Conservation (phyloP, 2,329 filamentous ascomycete species). For the Aureobasidium musti region DNA sequence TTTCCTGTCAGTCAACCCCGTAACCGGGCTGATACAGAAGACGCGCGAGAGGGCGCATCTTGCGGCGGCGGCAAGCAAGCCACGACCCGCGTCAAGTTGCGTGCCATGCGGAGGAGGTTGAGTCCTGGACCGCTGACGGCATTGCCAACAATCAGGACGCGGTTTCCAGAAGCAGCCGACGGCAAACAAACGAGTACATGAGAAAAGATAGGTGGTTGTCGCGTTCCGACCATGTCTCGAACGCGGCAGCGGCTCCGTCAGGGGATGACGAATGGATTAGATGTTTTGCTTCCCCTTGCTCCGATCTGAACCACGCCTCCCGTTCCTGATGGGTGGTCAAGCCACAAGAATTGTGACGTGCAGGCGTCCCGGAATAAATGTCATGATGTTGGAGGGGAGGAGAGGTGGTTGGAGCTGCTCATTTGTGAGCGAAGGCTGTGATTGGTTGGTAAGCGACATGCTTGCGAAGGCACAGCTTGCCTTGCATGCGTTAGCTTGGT, state of each 20-base stretch:
- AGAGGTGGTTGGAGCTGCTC: conserved; percentile 28
- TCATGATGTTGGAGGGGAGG: conserved; percentile 18
- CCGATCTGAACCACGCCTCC: conserved; percentile 22
- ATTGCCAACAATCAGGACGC: conserved; percentile 2
- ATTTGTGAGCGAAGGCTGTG: conserved; percentile 19
- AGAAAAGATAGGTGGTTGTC: background rate
- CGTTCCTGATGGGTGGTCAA: conserved; percentile 19
- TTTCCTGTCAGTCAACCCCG: conserved; percentile 26
- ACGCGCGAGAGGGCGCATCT: conserved; percentile 22
- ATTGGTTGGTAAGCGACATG: conserved; percentile 25
- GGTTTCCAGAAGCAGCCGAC: conserved; percentile 1
- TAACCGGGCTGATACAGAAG: conserved; percentile 26
- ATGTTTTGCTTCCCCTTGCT: conserved; percentile 28
- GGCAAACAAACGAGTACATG: conserved; percentile 6
- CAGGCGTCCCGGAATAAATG: conserved; percentile 20
- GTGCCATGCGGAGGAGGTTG: conserved; percentile 4
- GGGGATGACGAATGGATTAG: conserved; percentile 21
- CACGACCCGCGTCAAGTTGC: conserved; percentile 25
- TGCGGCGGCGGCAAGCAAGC: conserved; percentile 24
- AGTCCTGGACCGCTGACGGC: background rate
- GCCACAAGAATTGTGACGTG: conserved; percentile 28
- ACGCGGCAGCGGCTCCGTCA: conserved; percentile 14
- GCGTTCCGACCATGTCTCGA: conserved; percentile 3
- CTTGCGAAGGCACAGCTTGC: conserved; percentile 16
- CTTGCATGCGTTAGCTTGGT: conserved; percentile 22